Percentiles rank a stretch among this genome's conserved stretches.
phyloP scores from a whole-genome alignment of 2,329 filamentous ascomycete genomes.

The Huntiella decipiens region DNA sequence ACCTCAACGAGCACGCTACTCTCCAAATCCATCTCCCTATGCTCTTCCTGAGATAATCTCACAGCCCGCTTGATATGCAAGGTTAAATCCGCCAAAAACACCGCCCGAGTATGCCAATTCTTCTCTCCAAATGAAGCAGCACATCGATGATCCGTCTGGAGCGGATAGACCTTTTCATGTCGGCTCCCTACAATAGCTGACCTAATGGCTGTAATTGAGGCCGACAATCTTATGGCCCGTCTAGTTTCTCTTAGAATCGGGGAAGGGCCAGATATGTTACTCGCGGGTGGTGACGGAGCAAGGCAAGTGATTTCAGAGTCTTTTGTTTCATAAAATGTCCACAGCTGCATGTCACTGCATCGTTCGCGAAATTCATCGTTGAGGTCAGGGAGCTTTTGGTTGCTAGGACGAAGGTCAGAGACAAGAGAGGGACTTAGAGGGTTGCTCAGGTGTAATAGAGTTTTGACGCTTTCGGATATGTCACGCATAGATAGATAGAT shows the following conservation, averaged over 20 bases:
- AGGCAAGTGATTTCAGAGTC: constrained; percentile 19
- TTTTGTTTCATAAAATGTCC: constrained; percentile 44
- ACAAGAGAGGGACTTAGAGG: constrained; percentile 32
- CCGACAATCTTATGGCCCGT: constrained; percentile 24
- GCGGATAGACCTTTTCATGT: constrained; percentile 31
- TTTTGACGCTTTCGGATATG: constrained; percentile 34
- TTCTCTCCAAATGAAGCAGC: constrained; percentile 33
- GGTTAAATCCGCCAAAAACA: constrained; percentile 21
- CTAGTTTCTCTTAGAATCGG: constrained; percentile 22
- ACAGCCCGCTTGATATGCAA: constrained; percentile 19
- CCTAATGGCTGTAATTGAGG: constrained; percentile 38
- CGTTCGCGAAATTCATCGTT: constrained; percentile 38
- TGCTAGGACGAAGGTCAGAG: constrained; percentile 30
- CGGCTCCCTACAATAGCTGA: constrained; percentile 32
- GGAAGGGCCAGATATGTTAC: not conserved
- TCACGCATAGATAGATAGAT: constrained; percentile 41
- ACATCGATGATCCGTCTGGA: constrained; percentile 35
- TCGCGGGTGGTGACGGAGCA: not conserved
- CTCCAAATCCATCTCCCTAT: constrained; percentile 29
- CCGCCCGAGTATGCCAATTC: constrained; percentile 28
- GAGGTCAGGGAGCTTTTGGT: constrained; percentile 26
- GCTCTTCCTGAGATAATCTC: constrained; percentile 16
- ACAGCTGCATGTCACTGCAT: constrained; percentile 38
- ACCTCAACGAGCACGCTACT: constrained; percentile 36
- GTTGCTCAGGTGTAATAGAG: constrained; percentile 29